These are phyloP conservation scores for Panicum virgatum DNA, from an alignment of 202 grass and related monocot genomes.

Conservation along the genomic window DNA sequence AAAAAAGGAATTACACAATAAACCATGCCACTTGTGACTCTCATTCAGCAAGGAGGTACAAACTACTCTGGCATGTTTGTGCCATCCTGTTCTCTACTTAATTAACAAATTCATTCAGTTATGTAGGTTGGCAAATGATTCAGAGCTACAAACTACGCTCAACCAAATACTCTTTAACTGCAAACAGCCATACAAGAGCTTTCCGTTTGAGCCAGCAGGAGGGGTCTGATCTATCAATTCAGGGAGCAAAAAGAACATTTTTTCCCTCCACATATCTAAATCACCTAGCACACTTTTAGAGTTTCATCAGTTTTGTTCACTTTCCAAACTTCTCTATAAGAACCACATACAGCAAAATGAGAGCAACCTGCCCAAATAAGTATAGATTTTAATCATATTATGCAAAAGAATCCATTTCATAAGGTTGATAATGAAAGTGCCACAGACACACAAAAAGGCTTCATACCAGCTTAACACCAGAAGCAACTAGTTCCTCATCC, in stretches of 20 bases:
- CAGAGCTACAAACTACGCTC: background rate
- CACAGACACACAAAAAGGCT: conserved; percentile 19
- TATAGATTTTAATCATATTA: background rate
- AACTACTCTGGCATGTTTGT: background rate
- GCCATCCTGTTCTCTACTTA: background rate
- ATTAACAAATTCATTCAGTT: background rate
- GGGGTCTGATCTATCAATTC: background rate
- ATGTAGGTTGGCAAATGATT: background rate
- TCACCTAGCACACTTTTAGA: background rate
- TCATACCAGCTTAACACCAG: conserved; percentile 60
- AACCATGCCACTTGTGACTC: background rate
- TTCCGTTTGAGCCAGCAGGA: background rate
- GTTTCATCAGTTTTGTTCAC: background rate
- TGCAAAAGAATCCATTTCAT: background rate
- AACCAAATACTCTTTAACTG: background rate
- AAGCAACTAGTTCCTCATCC: conserved; percentile 49
- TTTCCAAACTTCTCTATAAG: conserved; percentile 14
- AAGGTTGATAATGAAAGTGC: conserved; percentile 7
- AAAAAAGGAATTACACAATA: background rate
- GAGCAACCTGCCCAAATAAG: background rate
- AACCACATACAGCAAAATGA: background rate
- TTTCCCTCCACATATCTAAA: background rate
- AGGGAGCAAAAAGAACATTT: background rate
- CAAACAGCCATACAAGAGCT: background rate
- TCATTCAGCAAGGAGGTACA: background rate